phyloP scores from a whole-genome alignment of 2,329 filamentous ascomycete species.

The Fusarium begoniae region DNA sequence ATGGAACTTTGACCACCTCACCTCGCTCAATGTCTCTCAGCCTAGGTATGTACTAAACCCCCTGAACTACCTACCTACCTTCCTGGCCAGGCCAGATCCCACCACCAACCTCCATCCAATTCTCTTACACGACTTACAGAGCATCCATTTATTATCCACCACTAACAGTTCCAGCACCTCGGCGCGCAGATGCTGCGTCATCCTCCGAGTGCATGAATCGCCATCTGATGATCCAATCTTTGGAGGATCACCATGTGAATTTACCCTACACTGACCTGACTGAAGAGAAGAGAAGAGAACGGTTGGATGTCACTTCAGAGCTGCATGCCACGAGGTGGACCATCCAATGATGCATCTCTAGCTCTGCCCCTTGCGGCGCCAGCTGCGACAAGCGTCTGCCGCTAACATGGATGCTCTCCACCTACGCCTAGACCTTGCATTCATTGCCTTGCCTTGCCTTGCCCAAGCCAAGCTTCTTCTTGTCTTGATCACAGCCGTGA shows the following conservation, averaged over 20 bases:
- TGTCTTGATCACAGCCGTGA: slow-evolving; percentile 11
- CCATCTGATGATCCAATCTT: slow-evolving; percentile 17
- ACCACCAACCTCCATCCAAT: slow-evolving; percentile 5
- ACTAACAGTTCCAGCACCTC: not conserved
- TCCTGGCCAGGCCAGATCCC: slow-evolving; percentile 11
- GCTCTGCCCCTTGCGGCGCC: slow-evolving; percentile 39
- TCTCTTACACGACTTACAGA: slow-evolving; percentile 20
- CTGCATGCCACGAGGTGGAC: slow-evolving; percentile 38
- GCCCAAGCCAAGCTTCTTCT: slow-evolving; percentile 2
- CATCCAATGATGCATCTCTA: slow-evolving; percentile 39
- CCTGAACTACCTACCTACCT: not conserved
- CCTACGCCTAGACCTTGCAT: slow-evolving; percentile 33
- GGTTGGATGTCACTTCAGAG: slow-evolving; percentile 12
- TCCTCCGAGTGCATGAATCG: not conserved
- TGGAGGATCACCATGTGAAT: not conserved
- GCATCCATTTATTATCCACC: slow-evolving; percentile 6
- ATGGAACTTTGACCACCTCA: slow-evolving; percentile 24
- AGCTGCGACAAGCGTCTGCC: slow-evolving; percentile 29
- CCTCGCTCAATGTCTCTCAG: not conserved
- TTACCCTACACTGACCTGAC: slow-evolving; percentile 35
- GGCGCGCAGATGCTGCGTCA: slow-evolving; percentile 18
- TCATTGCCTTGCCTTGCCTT: no score
- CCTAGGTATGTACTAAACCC: not conserved
- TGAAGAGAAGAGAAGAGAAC: not conserved
- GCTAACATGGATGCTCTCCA: slow-evolving; percentile 32